These are phyloP conservation scores for Sonneratia caseolaris DNA, from an alignment of 345 rosid genomes.

Conservation along the genomic window DNA sequence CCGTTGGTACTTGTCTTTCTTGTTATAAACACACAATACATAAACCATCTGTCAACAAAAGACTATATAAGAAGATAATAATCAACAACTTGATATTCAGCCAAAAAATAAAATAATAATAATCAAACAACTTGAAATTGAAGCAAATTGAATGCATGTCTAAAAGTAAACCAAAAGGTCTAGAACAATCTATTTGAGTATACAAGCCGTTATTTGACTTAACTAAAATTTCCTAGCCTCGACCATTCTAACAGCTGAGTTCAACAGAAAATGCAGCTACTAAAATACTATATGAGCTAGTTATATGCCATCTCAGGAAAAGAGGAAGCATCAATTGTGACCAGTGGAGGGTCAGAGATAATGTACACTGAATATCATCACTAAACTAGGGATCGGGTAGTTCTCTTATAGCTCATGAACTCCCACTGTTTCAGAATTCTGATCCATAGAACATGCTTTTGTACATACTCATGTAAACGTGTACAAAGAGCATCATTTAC, in stretches of 20 bases:
- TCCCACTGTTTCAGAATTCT: no score
- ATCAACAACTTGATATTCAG: neutral
- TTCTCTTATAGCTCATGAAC: no score
- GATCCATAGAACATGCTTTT: no score
- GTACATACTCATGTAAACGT: no score
- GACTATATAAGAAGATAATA: conserved; percentile 3
- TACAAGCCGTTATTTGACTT: neutral
- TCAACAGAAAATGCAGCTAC: neutral
- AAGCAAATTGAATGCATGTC: neutral
- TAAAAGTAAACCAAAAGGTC: neutral
- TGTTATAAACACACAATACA: conserved; percentile 83
- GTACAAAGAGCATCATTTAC: no score
- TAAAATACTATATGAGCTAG: neutral
- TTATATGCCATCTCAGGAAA: neutral
- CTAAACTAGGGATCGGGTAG: no score
- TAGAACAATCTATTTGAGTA: neutral
- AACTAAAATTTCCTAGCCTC: neutral
- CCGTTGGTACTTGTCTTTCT: conserved; percentile 82
- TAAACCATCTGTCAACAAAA: conserved; percentile 77
- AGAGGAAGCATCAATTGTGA: neutral
- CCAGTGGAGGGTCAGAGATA: neutral
- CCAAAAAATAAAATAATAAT: neutral
- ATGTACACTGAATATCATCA: neutral
- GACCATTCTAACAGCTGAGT: neutral
- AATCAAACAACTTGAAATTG: neutral